Conservation (phyloP, 176 grass and related monocot species). For the Juncus inflexus region DNA sequence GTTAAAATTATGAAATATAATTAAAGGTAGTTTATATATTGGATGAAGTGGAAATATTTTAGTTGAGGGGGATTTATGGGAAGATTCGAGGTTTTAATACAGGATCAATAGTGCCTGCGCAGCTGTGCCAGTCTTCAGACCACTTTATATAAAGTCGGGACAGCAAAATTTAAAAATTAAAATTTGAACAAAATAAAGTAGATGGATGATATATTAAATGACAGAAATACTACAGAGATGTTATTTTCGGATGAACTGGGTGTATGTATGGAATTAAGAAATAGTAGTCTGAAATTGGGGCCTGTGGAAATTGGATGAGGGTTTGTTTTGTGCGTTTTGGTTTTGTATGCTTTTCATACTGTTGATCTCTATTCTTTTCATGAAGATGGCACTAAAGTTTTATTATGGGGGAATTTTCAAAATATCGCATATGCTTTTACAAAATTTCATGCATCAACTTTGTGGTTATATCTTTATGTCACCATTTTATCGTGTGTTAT, state of each 20-base stretch:
- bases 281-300: not conserved
- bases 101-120: constrained; percentile 6
- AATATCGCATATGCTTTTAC: too few relatives aligned
- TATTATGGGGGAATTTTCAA: too few relatives aligned
- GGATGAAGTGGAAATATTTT: too few relatives aligned
- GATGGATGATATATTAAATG: too few relatives aligned
- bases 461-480: too few relatives aligned
- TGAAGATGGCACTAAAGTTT: not conserved
- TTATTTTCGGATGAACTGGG: not conserved
- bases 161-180: not conserved
- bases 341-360: constrained; percentile 30
- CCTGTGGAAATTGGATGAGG: not conserved
- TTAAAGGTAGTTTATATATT: too few relatives aligned
- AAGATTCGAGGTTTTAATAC: not conserved
- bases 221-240: too few relatives aligned
- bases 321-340: not conserved
- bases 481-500: too few relatives aligned
- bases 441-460: too few relatives aligned
- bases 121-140: constrained; percentile 21
- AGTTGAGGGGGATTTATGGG: not conserved
- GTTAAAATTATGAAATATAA: too few relatives aligned
- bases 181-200: too few relatives aligned
- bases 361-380: constrained; percentile 25
- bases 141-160: constrained; percentile 30
- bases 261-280: not conserved